Conservation (phyloP, 352 stramenopile genomes). For the Pythium vanterpoolii region DNA sequence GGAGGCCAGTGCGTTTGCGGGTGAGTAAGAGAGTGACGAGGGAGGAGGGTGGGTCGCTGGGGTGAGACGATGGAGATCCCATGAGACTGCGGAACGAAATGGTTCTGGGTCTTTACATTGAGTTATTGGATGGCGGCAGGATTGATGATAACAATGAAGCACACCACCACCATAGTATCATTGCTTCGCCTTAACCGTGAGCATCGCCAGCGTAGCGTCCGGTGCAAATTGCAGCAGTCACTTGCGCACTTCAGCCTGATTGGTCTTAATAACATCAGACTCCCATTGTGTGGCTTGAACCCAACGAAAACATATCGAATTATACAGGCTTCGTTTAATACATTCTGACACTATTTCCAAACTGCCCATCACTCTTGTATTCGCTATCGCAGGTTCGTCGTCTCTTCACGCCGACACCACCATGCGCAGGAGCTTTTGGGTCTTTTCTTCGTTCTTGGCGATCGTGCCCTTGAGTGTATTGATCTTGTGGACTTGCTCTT, state of each 20-base stretch:
- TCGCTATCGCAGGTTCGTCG: neutral
- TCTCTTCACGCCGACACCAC: conserved; percentile 58
- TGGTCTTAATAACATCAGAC: no score
- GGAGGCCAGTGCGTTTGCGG: neutral
- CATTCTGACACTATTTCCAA: neutral
- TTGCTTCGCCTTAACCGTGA: neutral
- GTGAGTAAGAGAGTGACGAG: neutral
- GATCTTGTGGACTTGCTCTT: conserved; percentile 91
- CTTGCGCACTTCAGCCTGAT: no score
- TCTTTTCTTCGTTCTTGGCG: conserved; percentile 91
- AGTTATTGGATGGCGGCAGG: no score
- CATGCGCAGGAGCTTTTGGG: conserved; percentile 85
- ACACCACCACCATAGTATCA: neutral
- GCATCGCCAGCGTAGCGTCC: neutral
- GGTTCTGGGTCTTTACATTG: neutral
- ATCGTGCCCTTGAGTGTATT: conserved; percentile 90
- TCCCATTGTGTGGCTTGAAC: no score
- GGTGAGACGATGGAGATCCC: no score
- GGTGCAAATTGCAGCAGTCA: neutral
- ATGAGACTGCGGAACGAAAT: neutral
- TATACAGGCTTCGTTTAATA: neutral
- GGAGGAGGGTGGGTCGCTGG: no score
- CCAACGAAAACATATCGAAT: neutral
- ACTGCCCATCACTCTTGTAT: neutral
- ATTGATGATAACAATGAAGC: no score